A percentile compares a stretch with the other conserved stretches of the same genome.
Conservation (phyloP, 768 basidiomycete genomes). For the Lactifluus subvellereus region DNA sequence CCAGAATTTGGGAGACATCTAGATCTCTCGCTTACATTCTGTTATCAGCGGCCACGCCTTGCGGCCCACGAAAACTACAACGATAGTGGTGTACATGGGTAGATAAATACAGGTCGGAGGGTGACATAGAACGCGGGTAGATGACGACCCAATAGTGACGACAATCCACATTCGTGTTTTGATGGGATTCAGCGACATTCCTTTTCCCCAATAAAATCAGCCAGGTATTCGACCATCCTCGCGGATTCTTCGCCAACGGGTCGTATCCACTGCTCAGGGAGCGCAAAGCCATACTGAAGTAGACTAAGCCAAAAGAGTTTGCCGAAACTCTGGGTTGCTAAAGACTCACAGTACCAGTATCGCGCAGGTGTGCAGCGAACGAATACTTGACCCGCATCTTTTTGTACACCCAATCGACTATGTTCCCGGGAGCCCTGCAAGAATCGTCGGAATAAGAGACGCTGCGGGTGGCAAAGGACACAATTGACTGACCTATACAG, state of each 20-base stretch:
- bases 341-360: slow-evolving; percentile 59
- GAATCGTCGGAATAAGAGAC: slow-evolving; percentile 16
- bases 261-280: slow-evolving; percentile 66
- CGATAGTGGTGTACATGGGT: not conserved
- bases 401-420: slow-evolving; percentile 63
- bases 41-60: not conserved
- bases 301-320: slow-evolving; percentile 2
- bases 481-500: slow-evolving; percentile 38
- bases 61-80: not conserved
- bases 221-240: slow-evolving; percentile 59
- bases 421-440: slow-evolving; percentile 49
- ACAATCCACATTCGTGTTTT: not conserved
- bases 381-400: slow-evolving; percentile 52
- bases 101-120: not conserved
- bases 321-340: too few relatives aligned
- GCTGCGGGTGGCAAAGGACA: not conserved
- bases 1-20: not conserved
- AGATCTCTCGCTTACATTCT: not conserved
- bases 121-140: not conserved
- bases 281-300: slow-evolving; percentile 67
- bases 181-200: slow-evolving; percentile 23
- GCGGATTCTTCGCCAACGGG: slow-evolving; percentile 76
- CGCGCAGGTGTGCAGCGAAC: slow-evolving; percentile 59
- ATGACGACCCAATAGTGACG: not conserved
- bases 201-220: slow-evolving; percentile 52